phyloP scores from a whole-genome alignment of 1,284 basidiomycete species.

The Mycosarcoma maydis region DNA sequence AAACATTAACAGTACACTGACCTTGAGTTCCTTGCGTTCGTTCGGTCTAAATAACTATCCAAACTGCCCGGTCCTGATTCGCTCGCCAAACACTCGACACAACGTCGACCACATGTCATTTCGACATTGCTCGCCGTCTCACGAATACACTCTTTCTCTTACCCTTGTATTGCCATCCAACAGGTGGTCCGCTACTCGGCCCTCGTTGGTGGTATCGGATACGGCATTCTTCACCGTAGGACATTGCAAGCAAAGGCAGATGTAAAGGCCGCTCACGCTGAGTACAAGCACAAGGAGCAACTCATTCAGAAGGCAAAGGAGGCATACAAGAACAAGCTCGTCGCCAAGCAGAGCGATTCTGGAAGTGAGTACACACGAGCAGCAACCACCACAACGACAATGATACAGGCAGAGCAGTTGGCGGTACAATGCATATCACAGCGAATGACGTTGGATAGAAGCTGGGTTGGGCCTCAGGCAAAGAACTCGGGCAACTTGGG shows the following conservation, averaged over 20 bases:
- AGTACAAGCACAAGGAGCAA: slow-evolving; percentile 61
- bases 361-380: slow-evolving; percentile 29
- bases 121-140: not conserved
- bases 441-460: not conserved
- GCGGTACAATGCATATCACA: not conserved
- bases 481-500: too few relatives aligned
- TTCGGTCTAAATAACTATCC: too few relatives aligned
- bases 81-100: not conserved
- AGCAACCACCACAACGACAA: too few relatives aligned
- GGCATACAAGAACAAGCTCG: slow-evolving; percentile 77
- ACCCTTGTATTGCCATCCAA: too few relatives aligned
- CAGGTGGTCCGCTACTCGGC: slow-evolving; percentile 97
- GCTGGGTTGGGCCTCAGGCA: too few relatives aligned
- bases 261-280: slow-evolving; percentile 75
- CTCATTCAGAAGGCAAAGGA: slow-evolving; percentile 87
- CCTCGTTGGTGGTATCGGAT: slow-evolving; percentile 84
- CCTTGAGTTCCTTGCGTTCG: too few relatives aligned
- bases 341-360: slow-evolving; percentile 40
- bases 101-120: not conserved
- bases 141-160: too few relatives aligned
- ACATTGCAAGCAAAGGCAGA: slow-evolving; percentile 86
- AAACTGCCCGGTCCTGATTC: not conserved
- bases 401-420: too few relatives aligned
- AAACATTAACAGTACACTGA: too few relatives aligned
- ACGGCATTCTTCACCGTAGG: slow-evolving; percentile 90